phyloP scores from a whole-genome alignment of 208 protist species.

The Acanthamoeba royreba region DNA sequence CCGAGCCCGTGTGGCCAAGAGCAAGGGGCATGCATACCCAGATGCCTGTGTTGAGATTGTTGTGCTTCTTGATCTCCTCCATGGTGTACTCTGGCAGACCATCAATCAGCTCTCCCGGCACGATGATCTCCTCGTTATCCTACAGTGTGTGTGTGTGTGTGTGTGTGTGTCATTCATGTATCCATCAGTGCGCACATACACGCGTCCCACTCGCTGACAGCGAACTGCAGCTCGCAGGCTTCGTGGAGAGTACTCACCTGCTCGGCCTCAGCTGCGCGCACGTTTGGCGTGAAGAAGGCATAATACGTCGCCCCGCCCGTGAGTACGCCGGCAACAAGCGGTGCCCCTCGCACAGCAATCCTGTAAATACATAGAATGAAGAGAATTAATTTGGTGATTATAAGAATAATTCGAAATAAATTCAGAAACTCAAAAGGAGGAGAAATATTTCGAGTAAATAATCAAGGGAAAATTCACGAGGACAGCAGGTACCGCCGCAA shows the following conservation, averaged over 20 bases:
- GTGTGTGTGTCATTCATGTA: too few species aligned
- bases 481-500: too few species aligned
- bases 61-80: constrained; percentile 48
- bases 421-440: not conserved
- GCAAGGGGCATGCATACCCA: constrained; percentile 52
- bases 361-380: not conserved
- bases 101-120: not conserved
- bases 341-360: too few species aligned
- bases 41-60: constrained; percentile 42
- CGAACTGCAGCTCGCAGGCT: too few species aligned
- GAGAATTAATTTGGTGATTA: not conserved
- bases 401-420: not conserved
- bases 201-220: too few species aligned
- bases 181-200: too few species aligned
- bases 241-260: too few species aligned
- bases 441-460: not conserved
- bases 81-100: constrained; percentile 33
- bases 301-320: too few species aligned
- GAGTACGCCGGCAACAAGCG: too few species aligned
- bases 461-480: not conserved
- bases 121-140: not conserved
- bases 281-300: too few species aligned
- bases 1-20: not conserved
- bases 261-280: too few species aligned
- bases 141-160: not conserved